Conservation (phyloP, 2,329 filamentous ascomycete species). For the Fusarium denticulatum region DNA sequence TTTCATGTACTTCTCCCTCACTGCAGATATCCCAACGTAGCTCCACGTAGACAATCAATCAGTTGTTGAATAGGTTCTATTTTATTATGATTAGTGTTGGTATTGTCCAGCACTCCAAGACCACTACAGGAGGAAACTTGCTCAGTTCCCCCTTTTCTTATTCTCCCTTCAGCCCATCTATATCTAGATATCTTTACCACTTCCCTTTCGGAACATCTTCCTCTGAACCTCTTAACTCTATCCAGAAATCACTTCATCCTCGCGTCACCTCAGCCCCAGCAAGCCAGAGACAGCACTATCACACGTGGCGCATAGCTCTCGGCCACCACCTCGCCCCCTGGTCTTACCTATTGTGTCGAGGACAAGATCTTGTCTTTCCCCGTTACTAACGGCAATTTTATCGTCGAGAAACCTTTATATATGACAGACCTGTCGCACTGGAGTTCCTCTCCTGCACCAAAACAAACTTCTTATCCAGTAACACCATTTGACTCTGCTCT, state of each 20-base stretch:
- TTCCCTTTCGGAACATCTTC: background rate
- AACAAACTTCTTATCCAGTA: background rate
- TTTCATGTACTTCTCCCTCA: background rate
- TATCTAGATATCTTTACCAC: slow-evolving; percentile 21
- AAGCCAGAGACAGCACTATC: slow-evolving; percentile 15
- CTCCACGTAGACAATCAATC: slow-evolving; percentile 21
- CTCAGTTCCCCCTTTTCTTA: slow-evolving; percentile 3
- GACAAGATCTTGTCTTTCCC: slow-evolving; percentile 21
- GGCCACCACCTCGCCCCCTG: slow-evolving; percentile 13
- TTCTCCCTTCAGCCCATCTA: slow-evolving; percentile 9
- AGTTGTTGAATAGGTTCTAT: slow-evolving; percentile 22
- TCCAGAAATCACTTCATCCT: slow-evolving; percentile 4
- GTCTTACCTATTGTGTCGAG: slow-evolving; percentile 32
- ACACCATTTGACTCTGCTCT: background rate
- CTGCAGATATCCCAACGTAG: slow-evolving; percentile 10
- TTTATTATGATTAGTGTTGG: background rate
- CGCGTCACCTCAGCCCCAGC: slow-evolving; percentile 3
- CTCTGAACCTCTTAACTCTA: slow-evolving; percentile 6
- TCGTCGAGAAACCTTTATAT: slow-evolving; percentile 27
- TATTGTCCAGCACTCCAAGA: slow-evolving; percentile 18
- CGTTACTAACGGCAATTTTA: slow-evolving; percentile 14
- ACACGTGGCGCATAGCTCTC: slow-evolving; percentile 37
- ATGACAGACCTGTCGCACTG: slow-evolving; percentile 4
- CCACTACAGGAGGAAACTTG: background rate
- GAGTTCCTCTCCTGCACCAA: background rate